Conservation (phyloP, 1,284 basidiomycete species). For the Boletus semigastroideus region DNA sequence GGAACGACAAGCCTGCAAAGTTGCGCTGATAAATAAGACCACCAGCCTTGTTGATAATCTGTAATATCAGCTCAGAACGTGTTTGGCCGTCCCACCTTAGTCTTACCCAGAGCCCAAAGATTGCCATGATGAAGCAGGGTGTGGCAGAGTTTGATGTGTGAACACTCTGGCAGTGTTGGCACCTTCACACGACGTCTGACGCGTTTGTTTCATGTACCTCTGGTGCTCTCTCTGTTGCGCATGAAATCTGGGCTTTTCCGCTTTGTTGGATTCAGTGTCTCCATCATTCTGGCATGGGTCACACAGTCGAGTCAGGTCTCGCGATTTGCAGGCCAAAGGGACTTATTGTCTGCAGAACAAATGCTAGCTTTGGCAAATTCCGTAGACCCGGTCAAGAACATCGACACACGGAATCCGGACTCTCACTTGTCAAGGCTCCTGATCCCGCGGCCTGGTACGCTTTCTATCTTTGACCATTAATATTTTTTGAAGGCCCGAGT, state of each 20-base stretch:
- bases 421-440: conserved; percentile 82
- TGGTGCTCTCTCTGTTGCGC: neutral
- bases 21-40: conserved; percentile 94
- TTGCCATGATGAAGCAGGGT: conserved; percentile 50
- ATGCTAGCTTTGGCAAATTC: conserved; percentile 51
- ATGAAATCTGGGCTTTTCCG: conserved; percentile 22
- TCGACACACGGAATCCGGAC: conserved; percentile 60
- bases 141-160: neutral
- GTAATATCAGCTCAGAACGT: conserved; percentile 5
- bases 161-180: neutral
- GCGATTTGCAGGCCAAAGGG: conserved; percentile 40
- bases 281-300: conserved; percentile 24
- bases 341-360: conserved; percentile 54
- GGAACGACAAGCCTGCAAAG: conserved; percentile 84
- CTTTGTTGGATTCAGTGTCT: conserved; percentile 7
- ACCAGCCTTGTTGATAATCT: conserved; percentile 99
- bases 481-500: conserved; percentile 7
- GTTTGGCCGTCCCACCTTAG: conserved; percentile 6
- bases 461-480: conserved; percentile 5
- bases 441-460: conserved; percentile 78
- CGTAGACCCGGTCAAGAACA: conserved; percentile 62
- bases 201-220: neutral
- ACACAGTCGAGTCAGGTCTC: conserved; percentile 27
- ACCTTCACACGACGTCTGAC: conserved; percentile 14
- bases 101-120: conserved; percentile 79